Evolutionary conservation across 202 grass and related monocot genomes (phyloP).

Genomic region (Panicum virgatum): DNA sequence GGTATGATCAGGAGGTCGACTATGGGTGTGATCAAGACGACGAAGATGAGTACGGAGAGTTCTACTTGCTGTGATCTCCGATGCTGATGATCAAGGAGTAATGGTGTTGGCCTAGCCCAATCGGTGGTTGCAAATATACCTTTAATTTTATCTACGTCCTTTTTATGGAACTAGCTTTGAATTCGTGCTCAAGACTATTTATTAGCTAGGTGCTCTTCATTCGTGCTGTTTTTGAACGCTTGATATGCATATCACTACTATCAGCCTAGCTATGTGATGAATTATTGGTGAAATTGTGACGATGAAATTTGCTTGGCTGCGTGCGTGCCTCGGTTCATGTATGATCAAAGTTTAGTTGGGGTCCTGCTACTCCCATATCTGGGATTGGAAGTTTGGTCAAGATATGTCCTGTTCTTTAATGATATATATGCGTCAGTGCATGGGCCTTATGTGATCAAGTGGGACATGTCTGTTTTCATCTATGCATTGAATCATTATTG

Average conservation of each 20-base stretch:
- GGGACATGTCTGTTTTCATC: no score
- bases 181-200: background rate
- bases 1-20: background rate
- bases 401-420: background rate
- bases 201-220: background rate
- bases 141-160: background rate
- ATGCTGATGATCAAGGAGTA: background rate
- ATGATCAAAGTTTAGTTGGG: background rate
- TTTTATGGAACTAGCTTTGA: background rate
- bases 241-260: background rate
- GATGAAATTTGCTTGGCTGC: background rate
- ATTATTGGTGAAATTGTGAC: background rate
- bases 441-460: background rate
- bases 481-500: no score
- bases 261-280: background rate
- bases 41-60: slow-evolving; percentile 12
- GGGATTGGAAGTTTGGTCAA: background rate
- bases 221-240: background rate
- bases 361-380: no score
- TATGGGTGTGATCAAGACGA: background rate
- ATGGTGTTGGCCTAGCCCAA: no score
- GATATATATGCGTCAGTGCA: background rate
- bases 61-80: slow-evolving; percentile 15
- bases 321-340: background rate
- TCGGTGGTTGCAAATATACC: background rate